phyloP scores from a whole-genome alignment of 1,284 basidiomycete genomes.

The Ganoderma lingzhi region DNA sequence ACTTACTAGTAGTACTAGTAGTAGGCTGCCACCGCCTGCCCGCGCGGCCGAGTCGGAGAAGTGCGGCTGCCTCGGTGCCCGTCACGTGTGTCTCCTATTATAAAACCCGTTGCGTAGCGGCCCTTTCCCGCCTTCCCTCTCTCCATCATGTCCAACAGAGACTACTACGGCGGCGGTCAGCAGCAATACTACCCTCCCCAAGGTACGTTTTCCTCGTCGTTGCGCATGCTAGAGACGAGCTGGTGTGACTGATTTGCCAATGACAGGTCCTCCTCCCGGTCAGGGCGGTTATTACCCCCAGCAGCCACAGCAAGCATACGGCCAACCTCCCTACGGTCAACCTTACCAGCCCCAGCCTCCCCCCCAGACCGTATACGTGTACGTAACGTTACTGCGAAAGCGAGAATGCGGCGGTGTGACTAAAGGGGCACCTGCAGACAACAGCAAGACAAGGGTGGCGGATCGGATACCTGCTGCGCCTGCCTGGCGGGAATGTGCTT shows the following conservation, averaged over 20 bases:
- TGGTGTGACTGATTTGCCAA: neutral
- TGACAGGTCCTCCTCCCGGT: slow-evolving; percentile 61
- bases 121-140: slow-evolving; percentile 15
- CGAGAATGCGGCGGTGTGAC: neutral
- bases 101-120: slow-evolving; percentile 23
- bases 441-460: slow-evolving; percentile 50
- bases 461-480: slow-evolving; percentile 61
- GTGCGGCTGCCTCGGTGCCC: slow-evolving; percentile 12
- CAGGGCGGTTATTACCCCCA: slow-evolving; percentile 82
- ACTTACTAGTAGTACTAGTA: no score
- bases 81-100: slow-evolving; percentile 30
- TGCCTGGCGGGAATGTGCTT: slow-evolving; percentile 76
- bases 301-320: slow-evolving; percentile 76
- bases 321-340: slow-evolving; percentile 33
- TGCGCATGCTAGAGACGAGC: neutral
- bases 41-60: neutral
- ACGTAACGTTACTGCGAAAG: slow-evolving; percentile 35
- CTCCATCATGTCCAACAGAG: slow-evolving; percentile 72
- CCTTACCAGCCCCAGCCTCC: slow-evolving; percentile 70
- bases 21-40: neutral
- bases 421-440: slow-evolving; percentile 22
- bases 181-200: slow-evolving; percentile 73
- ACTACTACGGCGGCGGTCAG: slow-evolving; percentile 66
- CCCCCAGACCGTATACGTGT: slow-evolving; percentile 83
- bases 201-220: slow-evolving; percentile 51